Percentiles rank a stretch among this genome's conserved stretches.
These are phyloP conservation scores for Aspergillus awamori DNA, from an alignment of 2,329 filamentous ascomycete species.

Conservation along the genomic window DNA sequence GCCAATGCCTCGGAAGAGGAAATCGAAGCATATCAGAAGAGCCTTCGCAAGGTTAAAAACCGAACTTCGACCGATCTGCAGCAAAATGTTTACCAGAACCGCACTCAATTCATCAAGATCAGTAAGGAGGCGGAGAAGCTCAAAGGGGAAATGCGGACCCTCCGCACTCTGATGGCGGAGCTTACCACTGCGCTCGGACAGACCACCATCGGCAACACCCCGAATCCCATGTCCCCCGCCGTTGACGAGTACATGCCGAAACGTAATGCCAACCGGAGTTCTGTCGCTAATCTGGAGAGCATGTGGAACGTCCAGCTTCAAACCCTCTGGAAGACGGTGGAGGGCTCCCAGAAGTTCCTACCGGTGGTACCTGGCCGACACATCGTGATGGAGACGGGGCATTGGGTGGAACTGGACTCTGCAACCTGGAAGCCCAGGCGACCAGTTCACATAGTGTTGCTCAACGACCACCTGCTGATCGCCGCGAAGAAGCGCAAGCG, in stretches of 20 bases:
- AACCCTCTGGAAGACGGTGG: conserved; percentile 93
- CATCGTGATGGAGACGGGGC: conserved; percentile 86
- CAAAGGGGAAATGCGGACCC: conserved; percentile 90
- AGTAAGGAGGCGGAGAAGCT: conserved; percentile 98
- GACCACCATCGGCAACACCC: conserved; percentile 52
- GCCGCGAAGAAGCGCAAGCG: conserved; percentile 93
- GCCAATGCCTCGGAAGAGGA: conserved; percentile 86
- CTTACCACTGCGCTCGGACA: conserved; percentile 70
- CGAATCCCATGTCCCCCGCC: conserved; percentile 55
- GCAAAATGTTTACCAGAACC: conserved; percentile 94
- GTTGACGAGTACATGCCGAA: conserved; percentile 55
- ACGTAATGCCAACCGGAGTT: conserved; percentile 79
- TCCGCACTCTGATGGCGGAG: conserved; percentile 89
- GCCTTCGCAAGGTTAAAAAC: conserved; percentile 74
- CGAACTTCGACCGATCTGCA: conserved; percentile 83
- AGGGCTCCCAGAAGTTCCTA: conserved; percentile 95
- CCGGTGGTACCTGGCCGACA: conserved; percentile 89
- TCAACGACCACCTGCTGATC: conserved; percentile 92
- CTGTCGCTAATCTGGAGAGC: conserved; percentile 73
- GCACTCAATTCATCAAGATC: conserved; percentile 98
- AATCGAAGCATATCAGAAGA: conserved; percentile 77
- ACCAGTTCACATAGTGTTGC: conserved; percentile 84
- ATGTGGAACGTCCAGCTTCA: conserved; percentile 71
- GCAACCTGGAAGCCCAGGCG: conserved; percentile 93
- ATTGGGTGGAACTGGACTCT: conserved; percentile 95